Base-by-base conservation (phyloP, 805 yeast species). In the Ascoidea tarda region DNA sequence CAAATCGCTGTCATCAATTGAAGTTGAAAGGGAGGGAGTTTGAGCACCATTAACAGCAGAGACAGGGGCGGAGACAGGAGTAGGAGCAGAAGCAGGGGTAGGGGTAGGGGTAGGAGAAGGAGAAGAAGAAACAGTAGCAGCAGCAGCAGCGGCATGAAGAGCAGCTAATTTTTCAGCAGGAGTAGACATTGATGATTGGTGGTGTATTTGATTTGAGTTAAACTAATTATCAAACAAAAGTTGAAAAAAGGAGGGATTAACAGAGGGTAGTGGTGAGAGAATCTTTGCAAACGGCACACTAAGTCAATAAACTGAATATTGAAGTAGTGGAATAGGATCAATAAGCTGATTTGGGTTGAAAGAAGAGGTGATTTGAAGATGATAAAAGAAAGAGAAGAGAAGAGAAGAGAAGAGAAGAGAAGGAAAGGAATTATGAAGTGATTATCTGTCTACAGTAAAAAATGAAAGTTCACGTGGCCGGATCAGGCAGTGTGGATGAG, bases 141-240 rank as follows among this genome's bases (percentile, higher is more conserved):
- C 54, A 16, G 57, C 53, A 12, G 53, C 51, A 21, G 58, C 58
- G 28, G 67, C 66, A 51, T 69, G 74, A 55, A 66, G 63, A 53
- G 61, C 58, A 14, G 72, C 72, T 33, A 69, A 61, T 31, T 68
- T 55, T 59, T 69, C 72, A 46, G 74, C 74, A 32, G 74, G 73
- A 55, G 70, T 56, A 33, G 71, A 61, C 72, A 67, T 50, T 38
- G 44, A 4, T 4, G 44, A 4, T 38, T 10, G 14, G 14, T 38
- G 44, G 14, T 21, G 28, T 21, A 38, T 38, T 10, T 10, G 8
- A 38, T 38, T 14, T 8, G 14, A 14, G 2, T 10, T 1, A 38
- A 10, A 38, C 44, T 10, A 8, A 10, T 38, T 38, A 10, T 38
- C 14, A 38, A 38, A 38, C 8, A 38, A 38, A 14, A 38, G 14